Evolutionary conservation across 495 filamentous ascomycete species (phyloP), one percentile per base, ranked within the genome.

Genomic region (Ascobolus immersus): DNA sequence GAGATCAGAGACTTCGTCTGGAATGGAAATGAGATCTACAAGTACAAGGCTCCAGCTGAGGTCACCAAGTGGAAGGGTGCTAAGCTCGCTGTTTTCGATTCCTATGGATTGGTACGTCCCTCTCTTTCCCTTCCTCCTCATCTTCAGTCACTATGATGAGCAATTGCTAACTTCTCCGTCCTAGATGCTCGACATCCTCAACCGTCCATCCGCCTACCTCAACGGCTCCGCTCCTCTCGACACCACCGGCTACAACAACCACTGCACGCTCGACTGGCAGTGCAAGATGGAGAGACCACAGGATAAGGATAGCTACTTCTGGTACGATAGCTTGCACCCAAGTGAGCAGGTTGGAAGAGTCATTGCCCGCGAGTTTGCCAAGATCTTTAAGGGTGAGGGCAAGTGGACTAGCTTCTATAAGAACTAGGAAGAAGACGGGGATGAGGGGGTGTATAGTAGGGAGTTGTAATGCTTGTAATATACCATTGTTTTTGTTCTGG

Each of bases 261-360:
- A 66, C 18, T 78, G 73, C 48, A 25, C 38, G 20, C 12, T 11
- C 14, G 18, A 24, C 14, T 21, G 24, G 15, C 6, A 32, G 53
- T n/a, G 56, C 28, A 35, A 32, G 6, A 39, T 47, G 17, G 51
- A 49, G 33, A 40, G 42, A 3, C 29, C 44, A 14, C 34, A 44
- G 8, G 43, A 45, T 17, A 43, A 35, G 17, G 55, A 59, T 38
- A 57, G 48, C 19, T 69, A 55, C 37, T 34, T 61, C 43, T 62
- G 61, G 58, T 62, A 58, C 37, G 72, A 78, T 51, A 62, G 67
- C 45, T 49, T 78, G 45, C 74, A 79, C 52, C 69, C 72, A 11
- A 64, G 60, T n/a, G 54, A 65, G 45, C 59, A 64, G 52, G 58
- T 64, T 5, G 48, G 56, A 52, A 48, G 55, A 33, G 44, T 58